These are phyloP conservation scores for Umbelopsis vinacea DNA, from an alignment of 192 early-diverging fungal species.

Conservation along the genomic window DNA sequence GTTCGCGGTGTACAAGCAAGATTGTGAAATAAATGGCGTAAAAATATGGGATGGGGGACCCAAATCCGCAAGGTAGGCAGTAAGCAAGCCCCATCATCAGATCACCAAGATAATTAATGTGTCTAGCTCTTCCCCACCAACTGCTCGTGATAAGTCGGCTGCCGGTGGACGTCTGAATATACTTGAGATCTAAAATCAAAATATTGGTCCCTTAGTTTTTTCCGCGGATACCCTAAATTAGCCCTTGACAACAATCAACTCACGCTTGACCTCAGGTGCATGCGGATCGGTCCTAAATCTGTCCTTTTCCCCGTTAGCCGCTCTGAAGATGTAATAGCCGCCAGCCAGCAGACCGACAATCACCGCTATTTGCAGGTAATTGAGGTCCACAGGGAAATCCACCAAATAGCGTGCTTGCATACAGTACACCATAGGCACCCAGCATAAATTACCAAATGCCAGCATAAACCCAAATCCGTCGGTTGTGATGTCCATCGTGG, in stretches of 20 bases:
- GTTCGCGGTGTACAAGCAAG: conserved; percentile 86
- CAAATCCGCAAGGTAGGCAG: conserved; percentile 88
- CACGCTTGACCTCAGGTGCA: conserved; percentile 56
- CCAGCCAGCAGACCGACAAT: conserved; percentile 59
- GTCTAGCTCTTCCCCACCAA: conserved; percentile 94
- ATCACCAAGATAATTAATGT: conserved; percentile 95
- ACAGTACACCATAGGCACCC: conserved; percentile 91
- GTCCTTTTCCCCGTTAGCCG: conserved; percentile 90
- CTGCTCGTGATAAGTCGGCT: conserved; percentile 80
- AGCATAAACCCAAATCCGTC: conserved; percentile 97
- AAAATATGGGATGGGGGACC: conserved; percentile 89
- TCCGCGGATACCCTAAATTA: neutral
- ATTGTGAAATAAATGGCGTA: conserved; percentile 91
- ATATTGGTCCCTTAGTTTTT: neutral
- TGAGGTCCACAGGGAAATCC: conserved; percentile 66
- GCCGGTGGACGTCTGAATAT: conserved; percentile 82
- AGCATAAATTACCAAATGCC: conserved; percentile 77
- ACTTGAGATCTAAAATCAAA: conserved; percentile 68
- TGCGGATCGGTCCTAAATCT: conserved; percentile 77
- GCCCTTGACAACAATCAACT: conserved; percentile 16
- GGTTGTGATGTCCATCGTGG: conserved; percentile 95
- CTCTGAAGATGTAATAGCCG: conserved; percentile 88
- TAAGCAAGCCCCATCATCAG: conserved; percentile 91
- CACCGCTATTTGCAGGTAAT: conserved; percentile 30
- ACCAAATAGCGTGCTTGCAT: conserved; percentile 89